These are phyloP conservation scores for Parsonsia alboflavescens DNA, from an alignment of 257 asterid species.

Conservation along the genomic window DNA sequence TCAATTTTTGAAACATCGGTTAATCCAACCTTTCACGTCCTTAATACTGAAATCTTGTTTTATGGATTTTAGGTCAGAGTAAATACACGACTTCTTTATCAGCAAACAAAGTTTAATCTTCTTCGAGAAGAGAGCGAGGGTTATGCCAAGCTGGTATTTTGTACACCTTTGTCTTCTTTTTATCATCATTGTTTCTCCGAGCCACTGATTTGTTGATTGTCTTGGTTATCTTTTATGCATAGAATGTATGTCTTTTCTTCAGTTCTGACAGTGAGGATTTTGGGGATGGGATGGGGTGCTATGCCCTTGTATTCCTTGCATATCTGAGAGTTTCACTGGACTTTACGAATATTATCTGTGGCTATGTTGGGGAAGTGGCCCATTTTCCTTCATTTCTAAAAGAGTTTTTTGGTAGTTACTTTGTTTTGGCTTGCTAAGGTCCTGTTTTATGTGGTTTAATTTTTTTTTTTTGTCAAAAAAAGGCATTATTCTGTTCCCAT, in stretches of 20 bases:
- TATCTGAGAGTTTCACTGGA: neutral
- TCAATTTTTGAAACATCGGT: neutral
- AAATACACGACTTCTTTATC: constrained; percentile 98
- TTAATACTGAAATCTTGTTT: constrained; percentile 19
- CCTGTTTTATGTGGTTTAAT: neutral
- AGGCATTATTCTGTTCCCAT: too few species aligned
- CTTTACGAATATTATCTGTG: neutral
- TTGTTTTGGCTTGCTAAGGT: neutral
- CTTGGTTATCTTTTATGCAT: neutral
- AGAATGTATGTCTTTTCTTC: neutral
- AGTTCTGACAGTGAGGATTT: neutral
- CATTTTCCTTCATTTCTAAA: neutral
- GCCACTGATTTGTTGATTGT: neutral
- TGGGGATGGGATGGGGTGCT: neutral
- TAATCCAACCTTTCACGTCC: neutral
- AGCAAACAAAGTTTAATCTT: constrained; percentile 95
- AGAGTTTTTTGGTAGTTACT: neutral
- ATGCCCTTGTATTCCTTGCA: neutral
- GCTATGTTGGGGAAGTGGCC: neutral
- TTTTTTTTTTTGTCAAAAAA: too few species aligned
- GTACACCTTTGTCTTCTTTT: neutral
- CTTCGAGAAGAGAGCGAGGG: constrained; percentile 99
- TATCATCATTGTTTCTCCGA: neutral
- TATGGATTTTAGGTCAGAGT: constrained; percentile 80
- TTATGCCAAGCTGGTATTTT: constrained; percentile 90